A percentile compares a stretch with the other conserved stretches of the same genome.
Conservation (phyloP, 306 rosid genomes). For the Fragaria ananassa region DNA sequence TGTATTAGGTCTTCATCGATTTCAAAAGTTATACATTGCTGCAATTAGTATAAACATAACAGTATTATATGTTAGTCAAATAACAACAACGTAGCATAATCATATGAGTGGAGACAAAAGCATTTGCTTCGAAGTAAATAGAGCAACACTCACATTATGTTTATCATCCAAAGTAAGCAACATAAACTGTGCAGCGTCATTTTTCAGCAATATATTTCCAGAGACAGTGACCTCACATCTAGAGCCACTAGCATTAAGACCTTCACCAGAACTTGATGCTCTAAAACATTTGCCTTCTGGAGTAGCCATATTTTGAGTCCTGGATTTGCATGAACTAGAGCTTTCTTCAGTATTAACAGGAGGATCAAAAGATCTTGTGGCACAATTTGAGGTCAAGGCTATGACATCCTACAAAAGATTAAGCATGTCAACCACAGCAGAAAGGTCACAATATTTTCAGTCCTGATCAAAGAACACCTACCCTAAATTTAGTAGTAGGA, state of each 20-base stretch:
- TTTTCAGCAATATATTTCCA: slow-evolving; percentile 39
- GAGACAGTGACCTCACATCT: slow-evolving; percentile 43
- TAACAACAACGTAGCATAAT: slow-evolving; percentile 24
- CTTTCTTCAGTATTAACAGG: slow-evolving; percentile 57
- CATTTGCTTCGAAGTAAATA: slow-evolving; percentile 15
- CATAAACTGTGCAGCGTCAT: slow-evolving; percentile 28
- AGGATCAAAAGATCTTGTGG: slow-evolving; percentile 17
- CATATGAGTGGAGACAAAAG: slow-evolving; percentile 8
- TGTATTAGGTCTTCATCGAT: slow-evolving; percentile 55
- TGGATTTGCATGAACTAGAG: slow-evolving; percentile 63
- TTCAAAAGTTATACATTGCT: slow-evolving; percentile 54
- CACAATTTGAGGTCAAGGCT: slow-evolving; percentile 41
- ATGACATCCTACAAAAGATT: slow-evolving; percentile 49
- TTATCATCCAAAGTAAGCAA: slow-evolving; percentile 31
- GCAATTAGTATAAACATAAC: slow-evolving; percentile 28
- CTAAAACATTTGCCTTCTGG: slow-evolving; percentile 40
- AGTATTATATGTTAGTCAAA: slow-evolving; percentile 28
- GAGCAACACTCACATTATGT: slow-evolving; percentile 59
- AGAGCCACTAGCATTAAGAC: slow-evolving; percentile 47
- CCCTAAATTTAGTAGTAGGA: slow-evolving; percentile 50
- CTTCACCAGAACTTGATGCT: slow-evolving; percentile 47
- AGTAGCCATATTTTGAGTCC: slow-evolving; percentile 34
- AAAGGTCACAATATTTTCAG: slow-evolving; percentile 14
- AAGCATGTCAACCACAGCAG: slow-evolving; percentile 22
- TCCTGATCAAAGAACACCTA: slow-evolving; percentile 25